Base-by-base conservation (phyloP, 1,139 yeast species). In the Geotrichum reessii region DNA sequence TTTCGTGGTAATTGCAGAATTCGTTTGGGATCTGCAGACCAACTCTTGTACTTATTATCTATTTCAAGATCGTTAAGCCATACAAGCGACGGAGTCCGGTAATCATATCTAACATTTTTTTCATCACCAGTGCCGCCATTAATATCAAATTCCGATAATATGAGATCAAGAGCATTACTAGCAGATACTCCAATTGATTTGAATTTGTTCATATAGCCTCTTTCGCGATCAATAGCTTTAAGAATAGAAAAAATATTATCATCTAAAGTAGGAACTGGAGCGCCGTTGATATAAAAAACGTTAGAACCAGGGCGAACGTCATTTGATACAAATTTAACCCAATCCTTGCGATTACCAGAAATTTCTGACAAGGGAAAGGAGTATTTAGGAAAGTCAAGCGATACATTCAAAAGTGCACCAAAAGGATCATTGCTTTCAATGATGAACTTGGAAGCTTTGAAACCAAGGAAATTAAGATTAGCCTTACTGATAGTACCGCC, bases 31-130 rank as follows among this genome's bases (percentile, higher is more conserved):
- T 78, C 3, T 71, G 64, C 28, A 83, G 72, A 60, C 68, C 82
- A 80, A 3, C 73, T 69, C 1, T 70, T 67, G 69, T 88, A 92
- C 47, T 74, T 76, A 0, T 70, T 68, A 65, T 91, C 97, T 0
- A 64, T 68, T 64, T 85, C 95, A 12, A 93, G 73, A 71, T 93
- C 86, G 66, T 92, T 95, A 65, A 92, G 78, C 75, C 85, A 92
- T 0, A 87, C 77, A 7, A 92, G 81, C 47, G 78, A 78, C 0
- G 66, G 62, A 12, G 79, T 69, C 60, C 78, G 75, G 33, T 78
- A 68, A 64, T 84, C 86, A 61, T 68, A 74, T 24, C 77, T 63
- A 14, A 77, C 67, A 52, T 53, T 64, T 7, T 12, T 50, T 6
- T 58, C 48, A 3, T 56, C 24, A 8, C 60, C 58, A 14, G 52